These are phyloP conservation scores for Tothia fuscella DNA, from an alignment of 2,329 filamentous ascomycete genomes.

Conservation along the genomic window DNA sequence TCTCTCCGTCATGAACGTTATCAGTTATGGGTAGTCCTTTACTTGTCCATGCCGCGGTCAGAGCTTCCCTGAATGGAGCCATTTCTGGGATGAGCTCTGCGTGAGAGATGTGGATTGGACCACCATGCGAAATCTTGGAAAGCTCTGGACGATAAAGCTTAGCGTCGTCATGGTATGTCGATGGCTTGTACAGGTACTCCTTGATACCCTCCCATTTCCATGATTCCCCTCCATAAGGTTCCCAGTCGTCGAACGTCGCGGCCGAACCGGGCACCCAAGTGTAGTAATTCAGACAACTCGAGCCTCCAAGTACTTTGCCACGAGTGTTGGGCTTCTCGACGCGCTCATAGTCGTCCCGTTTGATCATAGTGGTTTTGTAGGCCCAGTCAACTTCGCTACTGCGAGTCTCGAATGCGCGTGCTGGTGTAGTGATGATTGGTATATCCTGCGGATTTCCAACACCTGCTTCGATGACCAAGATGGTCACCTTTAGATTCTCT, in stretches of 20 bases:
- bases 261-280: slow-evolving; percentile 50
- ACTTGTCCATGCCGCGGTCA: slow-evolving; percentile 41
- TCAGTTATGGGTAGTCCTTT: slow-evolving; percentile 40
- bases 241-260: slow-evolving; percentile 43
- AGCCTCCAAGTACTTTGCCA: slow-evolving; percentile 48
- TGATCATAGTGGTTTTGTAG: slow-evolving; percentile 51
- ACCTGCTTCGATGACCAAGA: slow-evolving; percentile 21
- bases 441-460: slow-evolving; percentile 17
- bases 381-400: slow-evolving; percentile 46
- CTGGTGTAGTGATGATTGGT: slow-evolving; percentile 42
- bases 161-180: slow-evolving; percentile 45
- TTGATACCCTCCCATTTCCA: slow-evolving; percentile 46
- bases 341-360: slow-evolving; percentile 46
- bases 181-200: slow-evolving; percentile 44
- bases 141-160: slow-evolving; percentile 34
- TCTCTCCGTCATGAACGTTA: slow-evolving; percentile 44
- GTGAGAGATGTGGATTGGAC: slow-evolving; percentile 43
- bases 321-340: slow-evolving; percentile 53
- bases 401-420: slow-evolving; percentile 41
- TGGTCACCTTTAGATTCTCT: slow-evolving; percentile 35
- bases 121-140: slow-evolving; percentile 38
- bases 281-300: slow-evolving; percentile 49
- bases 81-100: slow-evolving; percentile 42
- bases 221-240: slow-evolving; percentile 31
- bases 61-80: slow-evolving; percentile 37